phyloP scores from a whole-genome alignment of 129 eudicot species.

The Dittrichia graveolens region DNA sequence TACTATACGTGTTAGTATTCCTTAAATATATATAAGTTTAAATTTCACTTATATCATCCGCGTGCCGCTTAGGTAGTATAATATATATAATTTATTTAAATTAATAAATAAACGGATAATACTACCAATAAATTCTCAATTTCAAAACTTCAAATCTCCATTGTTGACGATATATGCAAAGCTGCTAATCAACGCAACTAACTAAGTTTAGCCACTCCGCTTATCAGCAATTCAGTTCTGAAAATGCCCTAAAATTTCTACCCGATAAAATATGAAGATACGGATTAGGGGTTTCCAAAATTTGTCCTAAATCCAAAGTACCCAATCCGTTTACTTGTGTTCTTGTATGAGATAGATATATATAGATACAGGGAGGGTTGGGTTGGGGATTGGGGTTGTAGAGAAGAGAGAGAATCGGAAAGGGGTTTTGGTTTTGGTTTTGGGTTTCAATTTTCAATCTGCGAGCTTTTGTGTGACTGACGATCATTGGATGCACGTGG shows the following conservation, averaged over 20 bases:
- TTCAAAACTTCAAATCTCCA: constrained; percentile 13
- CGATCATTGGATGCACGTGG: constrained; percentile 54
- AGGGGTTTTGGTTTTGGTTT: neutral
- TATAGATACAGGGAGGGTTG: too few species aligned
- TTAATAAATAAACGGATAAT: too few species aligned
- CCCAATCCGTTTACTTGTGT: constrained; percentile 27
- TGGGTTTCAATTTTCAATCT: neutral
- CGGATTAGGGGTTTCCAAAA: neutral
- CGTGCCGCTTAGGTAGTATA: too few species aligned
- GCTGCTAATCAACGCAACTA: neutral
- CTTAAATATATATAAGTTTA: too few species aligned
- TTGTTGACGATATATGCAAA: constrained; percentile 4
- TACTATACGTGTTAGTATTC: too few species aligned
- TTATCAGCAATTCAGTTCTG: constrained; percentile 21
- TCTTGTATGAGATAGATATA: neutral
- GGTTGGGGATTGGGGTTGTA: neutral
- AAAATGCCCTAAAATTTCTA: constrained; percentile 12
- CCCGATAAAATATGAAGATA: neutral
- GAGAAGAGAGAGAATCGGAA: constrained; percentile 11
- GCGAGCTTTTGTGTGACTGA: constrained; percentile 41
- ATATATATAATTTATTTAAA: too few species aligned
- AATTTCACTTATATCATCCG: too few species aligned
- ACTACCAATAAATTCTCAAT: neutral
- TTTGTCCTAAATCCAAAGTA: neutral
- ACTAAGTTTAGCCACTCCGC: constrained; percentile 4